phyloP scores from a whole-genome alignment of 108 stramenopile species.

The Skeletonema tropicum region DNA sequence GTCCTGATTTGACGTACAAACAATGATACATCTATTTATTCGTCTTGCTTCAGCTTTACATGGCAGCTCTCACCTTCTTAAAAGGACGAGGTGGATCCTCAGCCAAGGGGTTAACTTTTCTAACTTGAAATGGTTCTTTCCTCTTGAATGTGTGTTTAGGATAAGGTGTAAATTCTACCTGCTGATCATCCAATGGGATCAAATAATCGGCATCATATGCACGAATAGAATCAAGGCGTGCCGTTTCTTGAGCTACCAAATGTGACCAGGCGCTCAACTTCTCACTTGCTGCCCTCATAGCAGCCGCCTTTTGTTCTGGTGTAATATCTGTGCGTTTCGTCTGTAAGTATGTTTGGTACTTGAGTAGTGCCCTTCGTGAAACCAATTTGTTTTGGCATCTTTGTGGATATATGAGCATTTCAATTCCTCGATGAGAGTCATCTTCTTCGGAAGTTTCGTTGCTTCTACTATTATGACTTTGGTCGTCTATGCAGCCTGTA shows the following conservation, averaged over 20 bases:
- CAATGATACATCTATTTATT: no score
- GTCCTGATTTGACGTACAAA: no score
- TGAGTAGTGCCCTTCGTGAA: constrained; percentile 2
- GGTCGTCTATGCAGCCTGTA: neutral
- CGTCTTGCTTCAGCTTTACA: no score
- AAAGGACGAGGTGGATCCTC: neutral
- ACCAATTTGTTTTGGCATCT: constrained; percentile 7
- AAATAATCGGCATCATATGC: constrained; percentile 13
- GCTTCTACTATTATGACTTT: no score
- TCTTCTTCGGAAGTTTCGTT: constrained; percentile 4
- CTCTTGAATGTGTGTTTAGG: neutral
- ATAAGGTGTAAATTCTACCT: neutral
- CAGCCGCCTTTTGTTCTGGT: neutral
- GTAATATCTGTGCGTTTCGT: neutral
- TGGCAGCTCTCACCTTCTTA: neutral
- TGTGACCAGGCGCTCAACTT: constrained; percentile 29
- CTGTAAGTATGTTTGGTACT: constrained; percentile 13
- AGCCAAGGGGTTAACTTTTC: neutral
- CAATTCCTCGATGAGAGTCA: constrained; percentile 13
- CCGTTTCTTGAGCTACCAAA: constrained; percentile 20
- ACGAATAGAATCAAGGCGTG: constrained; percentile 6
- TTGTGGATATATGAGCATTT: constrained; percentile 3
- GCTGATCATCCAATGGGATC: constrained; percentile 1
- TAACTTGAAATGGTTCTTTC: neutral
- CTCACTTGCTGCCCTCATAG: constrained; percentile 8